These are phyloP conservation scores for Neofusicoccum laricinum DNA, from an alignment of 2,329 filamentous ascomycete genomes.

Conservation along the genomic window DNA sequence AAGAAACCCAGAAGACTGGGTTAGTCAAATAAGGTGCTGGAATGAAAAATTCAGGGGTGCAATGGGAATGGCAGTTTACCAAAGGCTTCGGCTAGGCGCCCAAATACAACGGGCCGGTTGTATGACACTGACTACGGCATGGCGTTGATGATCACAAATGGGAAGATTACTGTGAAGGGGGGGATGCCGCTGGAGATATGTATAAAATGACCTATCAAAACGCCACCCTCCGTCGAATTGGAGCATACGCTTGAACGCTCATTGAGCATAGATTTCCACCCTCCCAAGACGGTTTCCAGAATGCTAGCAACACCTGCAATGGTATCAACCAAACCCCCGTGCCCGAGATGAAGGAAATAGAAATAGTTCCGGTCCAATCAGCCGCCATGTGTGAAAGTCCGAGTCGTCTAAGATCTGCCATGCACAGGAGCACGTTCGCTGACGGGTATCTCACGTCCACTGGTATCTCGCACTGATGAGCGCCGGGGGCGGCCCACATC, in stretches of 20 bases:
- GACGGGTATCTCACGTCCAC: constrained; percentile 41
- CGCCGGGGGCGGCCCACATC: constrained; percentile 3
- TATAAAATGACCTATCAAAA: constrained; percentile 1
- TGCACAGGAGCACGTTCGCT: constrained; percentile 42
- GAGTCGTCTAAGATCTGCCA: neutral
- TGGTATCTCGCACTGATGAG: constrained; percentile 34
- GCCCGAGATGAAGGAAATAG: neutral
- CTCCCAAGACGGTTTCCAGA: neutral
- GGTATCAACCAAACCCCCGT: neutral
- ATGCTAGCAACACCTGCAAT: constrained; percentile 2
- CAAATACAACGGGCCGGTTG: neutral
- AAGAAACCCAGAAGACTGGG: constrained; percentile 78
- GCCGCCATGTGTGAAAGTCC: neutral
- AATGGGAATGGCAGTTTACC: neutral
- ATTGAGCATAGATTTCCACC: constrained; percentile 7
- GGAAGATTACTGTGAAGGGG: neutral
- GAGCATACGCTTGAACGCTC: constrained; percentile 7
- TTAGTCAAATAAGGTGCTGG: constrained; percentile 31
- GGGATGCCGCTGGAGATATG: neutral
- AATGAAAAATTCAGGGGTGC: neutral
- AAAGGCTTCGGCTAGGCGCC: neutral
- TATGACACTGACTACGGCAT: neutral
- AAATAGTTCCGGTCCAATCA: neutral
- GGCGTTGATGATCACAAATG: neutral
- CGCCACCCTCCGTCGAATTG: neutral